Evolutionary conservation across 2,329 filamentous ascomycete genomes (phyloP).

Genomic region (Beauveria scarabaeidicola): DNA sequence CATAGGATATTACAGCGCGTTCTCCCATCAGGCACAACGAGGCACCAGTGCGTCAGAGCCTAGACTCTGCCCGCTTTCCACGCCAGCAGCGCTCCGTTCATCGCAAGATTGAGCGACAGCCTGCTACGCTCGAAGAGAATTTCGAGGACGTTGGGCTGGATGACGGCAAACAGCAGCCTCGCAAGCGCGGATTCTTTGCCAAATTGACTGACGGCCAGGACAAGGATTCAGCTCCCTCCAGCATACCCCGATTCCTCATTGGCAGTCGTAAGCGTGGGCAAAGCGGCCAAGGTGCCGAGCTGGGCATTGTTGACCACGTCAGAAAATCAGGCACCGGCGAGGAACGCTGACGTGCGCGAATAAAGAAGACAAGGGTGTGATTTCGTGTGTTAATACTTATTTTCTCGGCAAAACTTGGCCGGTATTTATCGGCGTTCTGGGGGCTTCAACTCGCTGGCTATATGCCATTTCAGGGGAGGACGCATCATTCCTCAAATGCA

Average conservation of each 20-base stretch:
- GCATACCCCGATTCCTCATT: conserved; percentile 54
- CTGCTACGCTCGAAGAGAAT: conserved; percentile 63
- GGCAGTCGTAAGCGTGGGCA: conserved; percentile 62
- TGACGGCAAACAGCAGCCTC: conserved; percentile 47
- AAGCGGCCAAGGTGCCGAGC: conserved; percentile 58
- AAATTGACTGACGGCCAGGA: conserved; percentile 56
- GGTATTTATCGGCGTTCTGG: conserved; percentile 5
- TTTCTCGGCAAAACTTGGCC: neutral
- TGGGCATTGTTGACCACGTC: conserved; percentile 52
- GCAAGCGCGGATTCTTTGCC: conserved; percentile 66
- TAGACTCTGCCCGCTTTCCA: conserved; percentile 64
- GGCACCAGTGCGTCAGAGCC: conserved; percentile 61
- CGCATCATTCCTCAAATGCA: neutral
- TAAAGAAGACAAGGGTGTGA: neutral
- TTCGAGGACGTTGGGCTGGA: conserved; percentile 93
- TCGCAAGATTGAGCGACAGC: conserved; percentile 48
- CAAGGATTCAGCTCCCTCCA: conserved; percentile 24
- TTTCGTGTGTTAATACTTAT: neutral
- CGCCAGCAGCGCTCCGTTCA: conserved; percentile 54
- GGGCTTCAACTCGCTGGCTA: neutral
- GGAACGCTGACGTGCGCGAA: neutral
- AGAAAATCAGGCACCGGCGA: conserved; percentile 13
- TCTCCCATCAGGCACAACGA: conserved; percentile 62
- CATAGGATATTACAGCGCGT: conserved; percentile 79
- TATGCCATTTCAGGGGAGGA: neutral